These are phyloP conservation scores for Syzygium malaccense DNA, from an alignment of 441 rosid species.

Conservation along the genomic window DNA sequence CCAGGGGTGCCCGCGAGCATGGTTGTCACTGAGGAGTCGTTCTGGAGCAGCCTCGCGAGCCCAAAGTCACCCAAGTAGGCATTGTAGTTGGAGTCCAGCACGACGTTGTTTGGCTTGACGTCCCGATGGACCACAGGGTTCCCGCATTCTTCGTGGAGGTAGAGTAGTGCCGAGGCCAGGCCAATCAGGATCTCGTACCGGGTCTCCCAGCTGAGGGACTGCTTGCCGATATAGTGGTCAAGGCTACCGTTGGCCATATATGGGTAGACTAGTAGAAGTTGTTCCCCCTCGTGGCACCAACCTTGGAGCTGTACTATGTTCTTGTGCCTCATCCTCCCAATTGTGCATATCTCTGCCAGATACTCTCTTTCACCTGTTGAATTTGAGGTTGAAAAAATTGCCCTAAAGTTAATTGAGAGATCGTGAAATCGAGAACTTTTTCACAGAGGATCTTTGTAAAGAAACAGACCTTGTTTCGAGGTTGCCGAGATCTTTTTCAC, in stretches of 20 bases:
- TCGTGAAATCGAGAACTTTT: background rate
- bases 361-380: conserved; percentile 23
- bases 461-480: conserved; percentile 24
- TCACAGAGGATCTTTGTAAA: background rate
- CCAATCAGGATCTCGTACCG: conserved; percentile 24
- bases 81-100: conserved; percentile 20
- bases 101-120: conserved; percentile 26
- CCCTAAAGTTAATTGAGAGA: background rate
- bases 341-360: conserved; percentile 37
- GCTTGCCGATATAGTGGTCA: conserved; percentile 24
- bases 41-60: conserved; percentile 24
- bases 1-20: conserved; percentile 32
- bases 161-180: conserved; percentile 31
- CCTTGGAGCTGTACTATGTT: conserved; percentile 36
- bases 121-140: conserved; percentile 25
- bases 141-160: conserved; percentile 34
- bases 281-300: conserved; percentile 31
- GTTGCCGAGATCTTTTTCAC: conserved; percentile 34
- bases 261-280: conserved; percentile 32
- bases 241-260: conserved; percentile 38
- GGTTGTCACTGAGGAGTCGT: conserved; percentile 18
- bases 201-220: conserved; percentile 10
- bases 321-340: conserved; percentile 34
- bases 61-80: conserved; percentile 29
- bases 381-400: background rate